Conservation (phyloP, 78 protist species). For the Protostelium mycophagum region DNA sequence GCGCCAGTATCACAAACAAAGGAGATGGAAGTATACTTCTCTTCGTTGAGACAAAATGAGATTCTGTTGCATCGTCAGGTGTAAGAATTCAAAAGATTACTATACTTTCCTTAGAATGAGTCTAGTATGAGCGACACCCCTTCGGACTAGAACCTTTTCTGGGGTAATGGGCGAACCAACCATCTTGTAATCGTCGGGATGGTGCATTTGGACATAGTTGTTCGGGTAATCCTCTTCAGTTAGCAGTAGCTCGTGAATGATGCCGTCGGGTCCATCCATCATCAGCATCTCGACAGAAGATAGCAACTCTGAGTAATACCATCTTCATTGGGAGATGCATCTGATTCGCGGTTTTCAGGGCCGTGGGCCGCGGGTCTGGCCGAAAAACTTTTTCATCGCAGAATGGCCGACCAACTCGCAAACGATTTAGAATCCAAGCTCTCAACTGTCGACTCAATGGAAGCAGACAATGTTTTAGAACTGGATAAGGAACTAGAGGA, state of each 20-base stretch:
- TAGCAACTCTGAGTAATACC: neutral
- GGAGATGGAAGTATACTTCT: neutral
- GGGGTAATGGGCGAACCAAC: neutral
- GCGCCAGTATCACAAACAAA: slow-evolving; percentile 1
- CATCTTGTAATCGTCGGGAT: neutral
- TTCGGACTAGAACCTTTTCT: slow-evolving; percentile 1
- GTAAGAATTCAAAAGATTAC: neutral
- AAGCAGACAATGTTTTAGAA: neutral
- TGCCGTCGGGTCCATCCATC: neutral
- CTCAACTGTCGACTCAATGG: neutral
- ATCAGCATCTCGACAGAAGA: neutral
- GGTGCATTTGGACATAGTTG: slow-evolving; percentile 1
- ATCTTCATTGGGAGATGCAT: too few relatives aligned
- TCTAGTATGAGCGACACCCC: slow-evolving; percentile 2
- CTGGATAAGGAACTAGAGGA: neutral
- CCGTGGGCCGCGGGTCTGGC: too few relatives aligned
- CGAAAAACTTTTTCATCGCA: neutral
- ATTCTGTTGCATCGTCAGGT: slow-evolving; percentile 1
- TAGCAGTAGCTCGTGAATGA: slow-evolving; percentile 1
- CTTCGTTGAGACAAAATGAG: neutral
- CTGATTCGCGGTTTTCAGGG: too few relatives aligned
- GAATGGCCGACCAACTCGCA: slow-evolving; percentile 1
- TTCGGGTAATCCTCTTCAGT: slow-evolving; percentile 1
- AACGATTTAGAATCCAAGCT: neutral
- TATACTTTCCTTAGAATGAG: neutral